Evolutionary conservation across 495 filamentous ascomycete species (phyloP), one percentile per base, ranked within the genome.

Genomic region (Aspergillus diversus): DNA sequence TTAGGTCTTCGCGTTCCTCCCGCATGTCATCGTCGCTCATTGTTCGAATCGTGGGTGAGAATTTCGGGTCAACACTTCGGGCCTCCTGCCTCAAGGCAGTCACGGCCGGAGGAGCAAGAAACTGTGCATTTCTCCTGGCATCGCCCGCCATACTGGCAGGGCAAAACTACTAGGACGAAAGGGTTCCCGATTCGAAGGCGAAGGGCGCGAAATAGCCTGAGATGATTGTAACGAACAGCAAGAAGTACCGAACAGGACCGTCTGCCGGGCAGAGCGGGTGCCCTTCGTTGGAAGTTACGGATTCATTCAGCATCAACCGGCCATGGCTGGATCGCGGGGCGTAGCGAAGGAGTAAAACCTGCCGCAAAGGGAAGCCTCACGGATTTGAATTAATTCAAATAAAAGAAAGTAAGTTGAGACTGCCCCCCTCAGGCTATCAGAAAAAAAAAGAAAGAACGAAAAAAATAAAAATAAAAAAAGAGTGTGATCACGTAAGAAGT

Each of bases 1-100:
- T 93, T 69, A 99, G 83, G 71, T 97, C 95, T 73, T 96, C 90
- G 57, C 92, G 85, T 77, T 96, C 95, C 63, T 87, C 87, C 55
- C 86, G 85, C 66, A 92, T 90, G 65, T 90, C 80, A 71, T 86
- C 83, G 65, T 86, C 82, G 68, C 86, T 91, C 55, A 84, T 72
- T 8, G 85, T 80, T 51, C 89, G 81, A 64, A 81, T 81, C 82
- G 89, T 84, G 27, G 77, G 71, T 12, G 69, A 70, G 35, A 80
- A 71, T 62, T 76, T 80, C 61, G 76, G 72, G 63, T 73, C 69
- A 63, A 75, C 68, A 9, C 65, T 75, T 55, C 76, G 79, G 51
- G 80, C 81, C 72, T 86, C 81, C 69, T 82, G 79, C 66, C 80
- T 77, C 58, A 88, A 66, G 65, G 85, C 83, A 55, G 76, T 76